Evolutionary conservation across 108 stramenopile species (phyloP), one percentile per base, ranked within the genome.

Genomic region (Nitzschia palea): DNA sequence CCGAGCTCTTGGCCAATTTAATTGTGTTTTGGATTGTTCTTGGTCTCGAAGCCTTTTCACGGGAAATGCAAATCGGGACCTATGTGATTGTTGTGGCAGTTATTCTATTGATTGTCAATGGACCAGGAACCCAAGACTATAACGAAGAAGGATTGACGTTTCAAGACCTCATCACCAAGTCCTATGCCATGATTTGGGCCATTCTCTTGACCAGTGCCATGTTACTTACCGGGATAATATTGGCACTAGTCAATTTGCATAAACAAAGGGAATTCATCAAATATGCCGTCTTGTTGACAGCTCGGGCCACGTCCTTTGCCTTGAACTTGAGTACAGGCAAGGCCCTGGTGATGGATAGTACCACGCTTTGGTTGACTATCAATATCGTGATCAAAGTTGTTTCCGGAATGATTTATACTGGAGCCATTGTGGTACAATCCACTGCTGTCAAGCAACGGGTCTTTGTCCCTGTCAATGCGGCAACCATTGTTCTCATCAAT

Each of bases 351-450:
- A n/a, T 67, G 15, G 68, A 62, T 40, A 25, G 42, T 29, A 23
- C 28, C 22, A 2, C 28, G 2, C 22, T 48, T 48, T 32, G 70
- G 17, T 14, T 74, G 2, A 23, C 47, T 14, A 20, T 32, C 2
- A 40, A 61, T 32, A 62, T 79, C n/a, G 62, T 56, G 1, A 44
- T 73, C 44, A 79, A 74, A 32, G n/a, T 79, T 6, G 44, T 64
- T 0, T 53, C 48, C 3, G 73, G 78, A 0, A 58, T 23, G 22
- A 37, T 79, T 3, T 64, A 64, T 34, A 74, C 68, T 4, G 64
- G 48, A 27, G 73, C 73, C 33, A 74, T 79, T 67, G 70, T 80
- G 8, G 63, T 76, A 14, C 79, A 80, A 40, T 60, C 72, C 32
- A 65, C 61, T 20, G 37, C 70, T 17, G 74, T 80, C 8, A 48